A percentile compares a stretch with the other conserved stretches of the same genome.
These are phyloP conservation scores for Epichloe sibirici DNA, from an alignment of 2,329 filamentous ascomycete genomes.

Conservation along the genomic window DNA sequence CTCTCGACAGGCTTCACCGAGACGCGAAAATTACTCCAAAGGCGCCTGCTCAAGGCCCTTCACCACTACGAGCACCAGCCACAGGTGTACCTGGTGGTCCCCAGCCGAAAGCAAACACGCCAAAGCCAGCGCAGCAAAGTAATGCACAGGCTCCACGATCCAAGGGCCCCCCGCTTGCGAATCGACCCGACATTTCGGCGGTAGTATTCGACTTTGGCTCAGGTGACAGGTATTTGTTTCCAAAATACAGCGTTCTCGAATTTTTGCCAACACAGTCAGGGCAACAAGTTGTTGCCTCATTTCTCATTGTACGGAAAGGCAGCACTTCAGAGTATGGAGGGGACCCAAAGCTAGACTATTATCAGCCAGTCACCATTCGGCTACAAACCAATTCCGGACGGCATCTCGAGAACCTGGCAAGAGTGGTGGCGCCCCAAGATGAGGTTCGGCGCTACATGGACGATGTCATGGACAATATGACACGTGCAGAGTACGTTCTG, in stretches of 20 bases:
- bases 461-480: constrained; percentile 57
- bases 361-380: constrained; percentile 59
- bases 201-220: constrained; percentile 60
- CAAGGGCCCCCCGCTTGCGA: constrained; percentile 44
- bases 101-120: constrained; percentile 23
- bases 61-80: constrained; percentile 15
- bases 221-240: constrained; percentile 68
- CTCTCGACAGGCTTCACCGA: constrained; percentile 35
- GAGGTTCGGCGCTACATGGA: constrained; percentile 58
- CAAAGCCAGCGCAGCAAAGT: constrained; percentile 12
- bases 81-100: constrained; percentile 18
- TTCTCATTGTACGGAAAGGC: constrained; percentile 63
- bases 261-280: constrained; percentile 38
- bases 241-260: constrained; percentile 66
- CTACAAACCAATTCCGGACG: constrained; percentile 41
- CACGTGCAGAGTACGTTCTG: constrained; percentile 53
- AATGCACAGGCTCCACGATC: constrained; percentile 45
- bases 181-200: constrained; percentile 51
- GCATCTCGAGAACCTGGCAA: constrained; percentile 47
- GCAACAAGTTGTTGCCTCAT: constrained; percentile 58
- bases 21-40: constrained; percentile 26
- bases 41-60: constrained; percentile 14
- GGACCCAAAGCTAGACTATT: constrained; percentile 57
- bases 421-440: constrained; percentile 49
- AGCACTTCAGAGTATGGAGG: constrained; percentile 52